These are phyloP conservation scores for Elongisporangium undulatum DNA, from an alignment of 352 stramenopile genomes.

Conservation along the genomic window DNA sequence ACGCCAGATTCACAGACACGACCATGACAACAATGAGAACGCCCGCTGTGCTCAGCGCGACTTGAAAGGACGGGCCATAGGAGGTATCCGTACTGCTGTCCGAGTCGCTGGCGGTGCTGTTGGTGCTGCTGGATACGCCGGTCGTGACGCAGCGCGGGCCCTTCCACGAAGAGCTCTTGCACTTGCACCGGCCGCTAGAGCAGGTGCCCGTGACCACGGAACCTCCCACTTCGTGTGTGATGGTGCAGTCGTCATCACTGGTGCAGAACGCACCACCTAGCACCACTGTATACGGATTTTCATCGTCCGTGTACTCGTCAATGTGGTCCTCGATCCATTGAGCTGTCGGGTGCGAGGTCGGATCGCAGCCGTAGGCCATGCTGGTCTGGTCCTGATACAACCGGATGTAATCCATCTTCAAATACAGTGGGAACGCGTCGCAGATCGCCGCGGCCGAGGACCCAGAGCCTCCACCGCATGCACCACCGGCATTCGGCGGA, in stretches of 20 bases:
- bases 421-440: slow-evolving; percentile 53
- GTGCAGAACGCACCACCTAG: slow-evolving; percentile 13
- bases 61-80: slow-evolving; percentile 20
- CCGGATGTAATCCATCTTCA: slow-evolving; percentile 76
- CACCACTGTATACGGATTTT: slow-evolving; percentile 6
- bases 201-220: slow-evolving; percentile 17
- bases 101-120: slow-evolving; percentile 9
- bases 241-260: slow-evolving; percentile 14
- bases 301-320: too few species aligned
- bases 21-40: slow-evolving; percentile 12
- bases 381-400: slow-evolving; percentile 28
- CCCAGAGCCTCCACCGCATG: slow-evolving; percentile 28
- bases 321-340: too few species aligned
- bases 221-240: slow-evolving; percentile 5
- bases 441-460: slow-evolving; percentile 37
- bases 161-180: slow-evolving; percentile 10
- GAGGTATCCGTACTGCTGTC: slow-evolving; percentile 1
- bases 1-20: slow-evolving; percentile 7
- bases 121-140: too few species aligned
- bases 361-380: slow-evolving; percentile 52
- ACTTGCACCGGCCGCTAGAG: slow-evolving; percentile 13
- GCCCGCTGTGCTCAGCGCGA: slow-evolving; percentile 13
- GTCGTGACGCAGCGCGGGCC: slow-evolving; percentile 21
- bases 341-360: slow-evolving; percentile 32
- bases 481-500: slow-evolving; percentile 29